These are phyloP conservation scores for Penicillium sp. DNA, from an alignment of 2,329 filamentous ascomycete genomes.

Conservation along the genomic window DNA sequence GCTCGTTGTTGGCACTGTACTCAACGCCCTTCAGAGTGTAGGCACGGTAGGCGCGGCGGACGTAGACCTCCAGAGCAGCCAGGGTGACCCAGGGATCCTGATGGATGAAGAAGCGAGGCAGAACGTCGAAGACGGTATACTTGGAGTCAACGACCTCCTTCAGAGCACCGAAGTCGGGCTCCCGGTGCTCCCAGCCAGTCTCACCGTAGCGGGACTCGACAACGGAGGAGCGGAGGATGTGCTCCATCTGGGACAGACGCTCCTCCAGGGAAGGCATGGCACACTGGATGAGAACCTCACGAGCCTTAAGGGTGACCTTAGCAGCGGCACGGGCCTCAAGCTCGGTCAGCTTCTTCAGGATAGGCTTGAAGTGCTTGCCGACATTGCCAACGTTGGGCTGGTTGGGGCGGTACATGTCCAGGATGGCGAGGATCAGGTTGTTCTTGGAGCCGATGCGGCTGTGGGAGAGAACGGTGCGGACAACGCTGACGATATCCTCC, in stretches of 20 bases:
- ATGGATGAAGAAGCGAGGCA: conserved; percentile 94
- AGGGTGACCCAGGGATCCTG: conserved; percentile 92
- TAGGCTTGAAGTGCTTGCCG: conserved; percentile 80
- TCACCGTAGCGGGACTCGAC: conserved; percentile 97
- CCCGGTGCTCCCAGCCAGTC: conserved; percentile 93
- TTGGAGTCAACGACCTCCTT: conserved; percentile 99
- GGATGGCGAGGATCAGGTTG: conserved; percentile 85
- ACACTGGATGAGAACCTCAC: conserved; percentile 96
- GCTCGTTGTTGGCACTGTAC: conserved; percentile 73
- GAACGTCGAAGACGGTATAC: conserved; percentile 96
- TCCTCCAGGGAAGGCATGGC: conserved; percentile 95
- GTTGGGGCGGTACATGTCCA: conserved; percentile 94
- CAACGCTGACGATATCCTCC: conserved; percentile 82
- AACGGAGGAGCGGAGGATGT: conserved; percentile 93
- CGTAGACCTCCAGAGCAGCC: conserved; percentile 93
- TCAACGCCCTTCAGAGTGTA: conserved; percentile 89
- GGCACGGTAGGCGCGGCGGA: conserved; percentile 93
- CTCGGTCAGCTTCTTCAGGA: conserved; percentile 85
- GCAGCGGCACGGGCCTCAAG: conserved; percentile 83
- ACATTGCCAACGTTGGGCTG: conserved; percentile 88
- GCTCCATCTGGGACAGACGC: conserved; percentile 94
- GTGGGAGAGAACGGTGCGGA: conserved; percentile 90
- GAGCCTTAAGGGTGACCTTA: conserved; percentile 96
- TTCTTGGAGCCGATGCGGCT: conserved; percentile 93
- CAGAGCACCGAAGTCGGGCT: conserved; percentile 86